Evolutionary conservation across 1,284 basidiomycete genomes (phyloP).

Genomic region (Porogramme epimiltina): DNA sequence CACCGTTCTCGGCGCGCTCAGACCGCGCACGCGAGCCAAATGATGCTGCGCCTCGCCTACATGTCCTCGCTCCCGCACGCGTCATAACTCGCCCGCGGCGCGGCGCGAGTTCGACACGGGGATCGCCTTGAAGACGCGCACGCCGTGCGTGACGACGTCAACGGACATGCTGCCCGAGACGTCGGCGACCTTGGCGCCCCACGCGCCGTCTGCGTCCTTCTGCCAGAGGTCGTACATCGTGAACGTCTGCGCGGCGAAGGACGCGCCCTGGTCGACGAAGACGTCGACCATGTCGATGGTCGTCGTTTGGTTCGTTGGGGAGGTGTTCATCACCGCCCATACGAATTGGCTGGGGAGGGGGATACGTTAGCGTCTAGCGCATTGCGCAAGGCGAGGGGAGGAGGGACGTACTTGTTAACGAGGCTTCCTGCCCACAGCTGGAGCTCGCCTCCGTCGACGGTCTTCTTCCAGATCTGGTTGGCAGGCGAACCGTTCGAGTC

Average conservation of each 20-base stretch:
- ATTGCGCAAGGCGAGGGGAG: background rate
- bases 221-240: constrained; percentile 41
- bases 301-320: constrained; percentile 33
- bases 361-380: too few species aligned
- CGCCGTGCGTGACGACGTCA: constrained; percentile 31
- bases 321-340: constrained; percentile 40
- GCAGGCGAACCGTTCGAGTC: constrained; percentile 32
- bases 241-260: constrained; percentile 32
- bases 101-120: constrained; percentile 21
- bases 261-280: constrained; percentile 35
- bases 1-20: too few species aligned
- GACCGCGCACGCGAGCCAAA: too few species aligned
- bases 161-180: constrained; percentile 30
- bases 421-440: constrained; percentile 36
- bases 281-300: constrained; percentile 35
- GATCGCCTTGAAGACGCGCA: constrained; percentile 33
- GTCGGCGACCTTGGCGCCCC: constrained; percentile 36
- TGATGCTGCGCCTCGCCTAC: background rate
- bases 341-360: constrained; percentile 28
- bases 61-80: constrained; percentile 20
- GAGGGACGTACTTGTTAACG: constrained; percentile 31
- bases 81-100: constrained; percentile 21
- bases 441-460: constrained; percentile 32
- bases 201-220: constrained; percentile 33
- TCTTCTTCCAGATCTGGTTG: constrained; percentile 34